Evolutionary conservation across 305 asterid species (phyloP).

Genomic region (Solanum hybrid): DNA sequence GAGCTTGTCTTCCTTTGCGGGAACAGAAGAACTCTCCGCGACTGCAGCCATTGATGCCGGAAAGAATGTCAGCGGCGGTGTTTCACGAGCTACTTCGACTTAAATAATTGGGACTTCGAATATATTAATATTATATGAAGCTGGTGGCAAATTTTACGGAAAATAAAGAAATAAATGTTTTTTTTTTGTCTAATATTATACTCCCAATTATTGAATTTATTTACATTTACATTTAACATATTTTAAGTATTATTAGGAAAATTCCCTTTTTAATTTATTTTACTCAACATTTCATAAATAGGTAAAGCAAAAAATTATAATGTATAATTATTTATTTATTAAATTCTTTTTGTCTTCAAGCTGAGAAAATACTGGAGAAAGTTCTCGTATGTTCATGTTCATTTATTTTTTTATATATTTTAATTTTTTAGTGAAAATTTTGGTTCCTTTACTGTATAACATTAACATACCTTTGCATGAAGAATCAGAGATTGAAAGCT

Average conservation of each 20-base stretch:
- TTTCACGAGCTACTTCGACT: not conserved
- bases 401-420: not conserved
- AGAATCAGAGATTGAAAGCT: constrained; percentile 55
- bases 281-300: not conserved
- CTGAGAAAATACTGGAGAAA: not conserved
- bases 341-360: not conserved
- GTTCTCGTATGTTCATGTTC: not conserved
- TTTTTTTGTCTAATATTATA: not conserved
- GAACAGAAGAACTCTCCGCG: constrained; percentile 28
- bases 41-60: constrained; percentile 30
- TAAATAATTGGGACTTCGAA: not conserved
- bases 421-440: not conserved
- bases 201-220: not conserved
- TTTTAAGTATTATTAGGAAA: not conserved
- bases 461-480: constrained; percentile 32
- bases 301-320: not conserved
- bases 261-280: not conserved
- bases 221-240: too few relatives aligned
- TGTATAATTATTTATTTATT: not conserved
- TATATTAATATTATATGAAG: not conserved
- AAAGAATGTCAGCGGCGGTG: not conserved
- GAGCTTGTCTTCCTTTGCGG: constrained; percentile 32
- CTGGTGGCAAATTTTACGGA: not conserved
- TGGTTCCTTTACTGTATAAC: not conserved
- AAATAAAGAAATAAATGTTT: not conserved